Evolutionary conservation across 2,329 filamentous ascomycete species (phyloP).

Genomic region (Parascedosporium putredinis): DNA sequence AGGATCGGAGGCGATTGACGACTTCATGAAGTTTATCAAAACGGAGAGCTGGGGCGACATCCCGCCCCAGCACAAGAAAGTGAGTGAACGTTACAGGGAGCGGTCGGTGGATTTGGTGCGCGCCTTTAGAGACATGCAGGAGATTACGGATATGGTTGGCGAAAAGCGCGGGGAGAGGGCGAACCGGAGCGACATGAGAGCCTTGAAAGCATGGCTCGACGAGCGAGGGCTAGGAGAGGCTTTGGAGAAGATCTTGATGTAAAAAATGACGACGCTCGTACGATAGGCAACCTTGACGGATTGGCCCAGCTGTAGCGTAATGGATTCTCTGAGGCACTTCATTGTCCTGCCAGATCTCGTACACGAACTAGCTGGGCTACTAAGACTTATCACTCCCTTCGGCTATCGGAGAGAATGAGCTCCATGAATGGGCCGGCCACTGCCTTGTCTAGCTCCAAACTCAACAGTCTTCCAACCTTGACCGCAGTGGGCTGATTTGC

Average conservation of each 20-base stretch:
- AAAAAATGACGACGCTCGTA: too few relatives aligned
- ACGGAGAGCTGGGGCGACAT: constrained; percentile 55
- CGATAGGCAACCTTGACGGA: too few relatives aligned
- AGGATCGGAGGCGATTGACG: constrained; percentile 34
- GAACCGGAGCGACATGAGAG: constrained; percentile 43
- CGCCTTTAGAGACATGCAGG: constrained; percentile 43
- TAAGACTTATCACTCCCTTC: too few relatives aligned
- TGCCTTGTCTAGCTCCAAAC: constrained; percentile 16
- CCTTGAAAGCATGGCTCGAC: constrained; percentile 37
- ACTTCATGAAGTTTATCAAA: constrained; percentile 54
- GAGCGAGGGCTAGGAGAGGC: constrained; percentile 32
- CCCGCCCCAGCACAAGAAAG: constrained; percentile 50
- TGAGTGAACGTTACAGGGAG: constrained; percentile 44
- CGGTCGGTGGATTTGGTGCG: constrained; percentile 18
- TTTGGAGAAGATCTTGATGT: constrained; percentile 31
- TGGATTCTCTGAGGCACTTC: too few relatives aligned
- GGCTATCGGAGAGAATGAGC: constrained; percentile 17
- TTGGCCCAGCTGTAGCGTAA: too few relatives aligned
- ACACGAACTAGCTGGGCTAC: too few relatives aligned
- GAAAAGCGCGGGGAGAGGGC: constrained; percentile 36
- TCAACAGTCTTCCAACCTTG: constrained; percentile 16
- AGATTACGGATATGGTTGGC: constrained; percentile 41
- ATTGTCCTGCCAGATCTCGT: too few relatives aligned
- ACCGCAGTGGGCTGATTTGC: constrained; percentile 10
- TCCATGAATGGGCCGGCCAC: constrained; percentile 18